Evolutionary conservation across 805 yeast species (phyloP), one percentile per base, ranked within the genome.

Genomic region (Ogataea saltuana): DNA sequence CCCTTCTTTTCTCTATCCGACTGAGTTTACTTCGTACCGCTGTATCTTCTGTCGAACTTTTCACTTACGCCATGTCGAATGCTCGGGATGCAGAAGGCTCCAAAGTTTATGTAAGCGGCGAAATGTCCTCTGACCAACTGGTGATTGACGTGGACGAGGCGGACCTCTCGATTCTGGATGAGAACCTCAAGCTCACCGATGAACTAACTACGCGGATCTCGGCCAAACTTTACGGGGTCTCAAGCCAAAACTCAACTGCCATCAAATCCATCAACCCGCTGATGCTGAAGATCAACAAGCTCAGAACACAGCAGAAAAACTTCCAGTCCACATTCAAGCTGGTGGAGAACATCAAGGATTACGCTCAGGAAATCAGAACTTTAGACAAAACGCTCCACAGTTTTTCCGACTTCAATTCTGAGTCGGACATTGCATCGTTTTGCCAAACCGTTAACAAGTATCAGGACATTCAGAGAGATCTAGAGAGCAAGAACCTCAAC

Each of bases 161-260:
- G 2, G 96, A 88, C 53, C 81, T 88, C 25, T 82, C 88, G 2
- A 89, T 89, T 4, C 72, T 89, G 23, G 85, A 87, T 40, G 93
- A 85, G 56, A 82, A 85, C 41, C 70, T 90, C 25, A 63, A 71
- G 37, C 75, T 79, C 41, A 77, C 88, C 3, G 74, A 76, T 29
- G 71, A 69, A 15, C 64, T 88, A 30, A 76, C 88, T 8, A 57
- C 63, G 2, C 64, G 74, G 33, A 81, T 89, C 42, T 69, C 78
- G 9, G 64, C 65, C 20, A 80, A 88, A 2, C 68, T 88, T 31
- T 68, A 62, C 22, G 69, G 67, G 37, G 74, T 89, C 41, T 71
- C 81, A 6, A 61, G 61, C 22, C 75, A 74, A 40, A 74, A 89
- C 6, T 58, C 69, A 18, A 70, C 71, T 17, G 84, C 91, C 1